Evolutionary conservation across 192 early-diverging fungal species (phyloP).

Genomic region (Allomyces macrogynus): DNA sequence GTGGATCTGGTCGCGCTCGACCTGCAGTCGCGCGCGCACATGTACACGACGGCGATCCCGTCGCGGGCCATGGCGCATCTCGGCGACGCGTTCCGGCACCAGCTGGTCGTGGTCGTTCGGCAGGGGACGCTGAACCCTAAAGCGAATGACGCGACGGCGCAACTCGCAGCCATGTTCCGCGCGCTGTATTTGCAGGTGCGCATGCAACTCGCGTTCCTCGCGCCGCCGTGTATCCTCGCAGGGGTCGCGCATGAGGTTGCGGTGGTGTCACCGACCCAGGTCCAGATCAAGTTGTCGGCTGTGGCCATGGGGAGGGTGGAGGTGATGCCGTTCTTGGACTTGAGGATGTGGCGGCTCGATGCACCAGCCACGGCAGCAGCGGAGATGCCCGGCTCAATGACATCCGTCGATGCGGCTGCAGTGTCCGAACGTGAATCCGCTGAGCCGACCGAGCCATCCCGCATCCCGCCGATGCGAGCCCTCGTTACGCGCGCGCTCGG

Average conservation of each 20-base stretch:
- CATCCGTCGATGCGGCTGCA: constrained; percentile 11
- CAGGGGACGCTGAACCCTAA: constrained; percentile 30
- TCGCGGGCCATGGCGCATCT: not conserved
- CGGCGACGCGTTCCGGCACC: constrained; percentile 6
- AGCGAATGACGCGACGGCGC: constrained; percentile 50
- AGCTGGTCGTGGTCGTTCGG: constrained; percentile 38
- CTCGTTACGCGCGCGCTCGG: no score
- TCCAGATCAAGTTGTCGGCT: constrained; percentile 42
- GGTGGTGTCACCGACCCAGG: constrained; percentile 30
- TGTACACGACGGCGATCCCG: constrained; percentile 4
- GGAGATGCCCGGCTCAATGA: not conserved
- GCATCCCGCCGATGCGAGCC: not conserved
- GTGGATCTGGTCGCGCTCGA: not conserved
- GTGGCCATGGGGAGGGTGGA: constrained; percentile 26
- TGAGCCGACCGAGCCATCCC: not conserved
- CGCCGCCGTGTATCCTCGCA: constrained; percentile 32
- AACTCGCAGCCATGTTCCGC: constrained; percentile 44
- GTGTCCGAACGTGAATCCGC: constrained; percentile 12
- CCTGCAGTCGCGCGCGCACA: not conserved
- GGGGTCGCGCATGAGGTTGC: constrained; percentile 43
- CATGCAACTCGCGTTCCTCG: constrained; percentile 36
- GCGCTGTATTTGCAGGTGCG: constrained; percentile 41
- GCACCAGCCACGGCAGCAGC: constrained; percentile 13
- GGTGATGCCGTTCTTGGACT: constrained; percentile 8
- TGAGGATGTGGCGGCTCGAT: constrained; percentile 6